Evolutionary conservation across 2,329 filamentous ascomycete genomes (phyloP), one percentile per base, ranked within the genome.

Genomic region (Elsinoe fawcettii): DNA sequence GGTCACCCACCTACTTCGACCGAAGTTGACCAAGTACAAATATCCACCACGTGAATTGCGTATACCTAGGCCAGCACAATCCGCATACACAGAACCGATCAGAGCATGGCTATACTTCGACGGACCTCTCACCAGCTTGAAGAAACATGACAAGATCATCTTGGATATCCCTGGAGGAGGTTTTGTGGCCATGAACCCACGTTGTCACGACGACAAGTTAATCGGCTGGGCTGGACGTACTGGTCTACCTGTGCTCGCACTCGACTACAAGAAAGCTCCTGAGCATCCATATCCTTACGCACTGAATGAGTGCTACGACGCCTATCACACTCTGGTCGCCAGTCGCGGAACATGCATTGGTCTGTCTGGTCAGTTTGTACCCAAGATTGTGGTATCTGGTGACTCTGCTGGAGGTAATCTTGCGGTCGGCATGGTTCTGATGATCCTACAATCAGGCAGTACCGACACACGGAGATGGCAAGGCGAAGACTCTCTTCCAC

Each of bases 101-200:
- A 80, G 83, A 58, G 92, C 82, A 1, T 97, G 92, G 91, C 76
- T 99, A 30, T 99, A 96, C 71, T 99, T 91, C 65, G 90, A 97
- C 66, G 93, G 93, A 0, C 86, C 91, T 0, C 72, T 96, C 6
- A 83, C 85, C 1, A 85, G 90, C 47, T 75, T 96, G 46, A 83
- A 84, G 65, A 80, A 86, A 41, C 87, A 95, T 67, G 85, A 81
- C 53, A 87, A 87, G 65, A 71, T 99, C 25, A 81, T 99, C 1
- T 69, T 99, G 34, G 93, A 99, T 70, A 84, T 97, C 2, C 93
- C 93, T 0, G 93, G 93, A 1, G 93, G 93, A 30, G 93, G 93
- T 0, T 99, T 95, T 63, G 91, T 99, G 11, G 91, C 93, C 16
- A 99, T 99, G 93, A 85, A 89, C 59, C 93, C 93, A n/a, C 79